Base-by-base conservation (phyloP, 164 flowering plant species). In the Aristolochia californica region DNA sequence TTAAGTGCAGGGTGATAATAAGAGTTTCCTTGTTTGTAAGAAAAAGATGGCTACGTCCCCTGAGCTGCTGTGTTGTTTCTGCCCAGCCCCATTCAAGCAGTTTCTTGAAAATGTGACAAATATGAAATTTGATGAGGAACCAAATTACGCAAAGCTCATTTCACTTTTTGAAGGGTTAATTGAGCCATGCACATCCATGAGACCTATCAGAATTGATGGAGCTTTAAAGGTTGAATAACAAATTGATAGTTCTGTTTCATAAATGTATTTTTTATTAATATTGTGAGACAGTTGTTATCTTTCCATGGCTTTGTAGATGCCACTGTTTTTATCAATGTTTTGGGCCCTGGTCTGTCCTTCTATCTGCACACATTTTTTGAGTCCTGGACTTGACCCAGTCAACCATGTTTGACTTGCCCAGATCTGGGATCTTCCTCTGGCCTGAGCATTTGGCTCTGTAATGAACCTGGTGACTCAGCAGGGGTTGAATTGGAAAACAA, bases 41-140 rank as follows among this genome's bases (percentile, higher is more conserved):
- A 86, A 86, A 68, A 88, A 88, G 68, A 84, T 88, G 94, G 77
- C 77, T 26, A 84, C 87, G 55, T 77, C 94, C 63, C 83, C 96
- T 5, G 96, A 88, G 75, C 43, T 77, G 60, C 73, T 88, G 73
- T 85, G 96, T 59, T 78, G 83, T 77, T 79, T 83, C 45, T 83
- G 88, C 59, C 94, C 91, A 24, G 51, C 80, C 7, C 94, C 97
- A 56, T 86, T 86, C 56, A 81, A 76, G 53, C 79, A 71, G 48
- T 86, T 86, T 64, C 83, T 88, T 53, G 94, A 88, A 69, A 74
- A 77, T 55, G 91, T 88, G 60, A 75, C 82, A 23, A 81, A 80
- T 69, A 80, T 88, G 97, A 86, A 79, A 61, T 88, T 86, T 75
- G 97, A 88, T 56, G 97, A 88, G 63, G 97, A 88, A 67, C 97